Base-by-base conservation (phyloP, 176 grass and related monocot genomes). In the Oryza nivara region DNA sequence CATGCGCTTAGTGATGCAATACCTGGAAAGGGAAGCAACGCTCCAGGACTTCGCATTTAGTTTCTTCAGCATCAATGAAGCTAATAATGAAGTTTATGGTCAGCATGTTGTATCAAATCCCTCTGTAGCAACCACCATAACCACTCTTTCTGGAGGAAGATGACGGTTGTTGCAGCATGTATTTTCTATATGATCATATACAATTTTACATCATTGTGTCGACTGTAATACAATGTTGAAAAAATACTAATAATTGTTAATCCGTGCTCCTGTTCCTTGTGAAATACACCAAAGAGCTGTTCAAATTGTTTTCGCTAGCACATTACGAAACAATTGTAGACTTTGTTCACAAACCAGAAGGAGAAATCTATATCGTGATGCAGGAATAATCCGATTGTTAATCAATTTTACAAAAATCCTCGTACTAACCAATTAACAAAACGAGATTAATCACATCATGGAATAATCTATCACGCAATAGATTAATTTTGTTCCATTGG, bases 1-100 rank as follows among this genome's bases (percentile, higher is more conserved):
- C 52, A 77, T 77, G 74, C 74, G 19, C 17, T 7, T 77, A 0
- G 19, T 77, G 19, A 63, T 41, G 74, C 52, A 77, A 56, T 77
- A 77, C 74, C 19, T 77, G 11, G 51, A 77, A 61, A 63, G 2
- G 19, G 52, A 40, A 61, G 19, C 19, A 22, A n/a, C 34, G n/a
- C 74, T 77, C 34, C 74, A 32, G 32, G 52, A 77, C 11, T 77
- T 77, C 12, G 17, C 74, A 23, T 19, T 41, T 63, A 41, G 34
- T 63, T 61, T 61, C 32, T 56, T 77, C 30, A 77, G 6, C 34
- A 13, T 13, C 23, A 54, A 56, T 63, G 9, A 3, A 7, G 52
- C 11, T 41, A 58, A 77, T 4, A 54, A 23, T 77, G 34, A 63
- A 63, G 17, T 77, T 11, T 32, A 41, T 14, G 34, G 60, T 40